Evolutionary conservation across 768 basidiomycete species (phyloP).

Genomic region (Dentipellis sp.): DNA sequence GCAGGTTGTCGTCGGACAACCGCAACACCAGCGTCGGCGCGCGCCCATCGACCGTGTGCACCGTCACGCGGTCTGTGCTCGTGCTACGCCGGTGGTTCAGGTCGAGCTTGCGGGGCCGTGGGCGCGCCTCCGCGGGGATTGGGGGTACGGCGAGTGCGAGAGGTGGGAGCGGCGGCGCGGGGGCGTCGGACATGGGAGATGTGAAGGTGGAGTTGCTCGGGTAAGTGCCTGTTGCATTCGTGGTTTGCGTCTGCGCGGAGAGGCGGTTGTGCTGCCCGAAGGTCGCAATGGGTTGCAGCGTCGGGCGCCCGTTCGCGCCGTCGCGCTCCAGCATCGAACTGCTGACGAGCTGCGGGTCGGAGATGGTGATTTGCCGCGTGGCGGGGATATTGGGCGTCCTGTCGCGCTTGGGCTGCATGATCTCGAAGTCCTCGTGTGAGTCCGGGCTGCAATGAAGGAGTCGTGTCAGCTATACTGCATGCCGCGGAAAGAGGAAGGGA

Average conservation of each 20-base stretch:
- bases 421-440: slow-evolving; percentile 9
- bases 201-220: too few species aligned
- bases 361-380: slow-evolving; percentile 9
- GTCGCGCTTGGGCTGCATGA: neutral
- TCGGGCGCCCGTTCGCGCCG: slow-evolving; percentile 2
- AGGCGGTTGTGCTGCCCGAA: neutral
- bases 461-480: neutral
- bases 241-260: neutral
- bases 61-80: slow-evolving; percentile 1
- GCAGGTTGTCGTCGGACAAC: slow-evolving; percentile 3
- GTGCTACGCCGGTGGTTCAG: neutral
- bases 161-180: too few species aligned
- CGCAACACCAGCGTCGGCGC: slow-evolving; percentile 12
- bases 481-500: neutral
- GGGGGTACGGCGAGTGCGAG: too few species aligned
- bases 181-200: too few species aligned
- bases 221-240: neutral
- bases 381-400: neutral
- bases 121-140: neutral
- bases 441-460: slow-evolving; percentile 4
- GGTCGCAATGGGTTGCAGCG: neutral
- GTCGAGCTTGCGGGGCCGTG: neutral
- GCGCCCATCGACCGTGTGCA: neutral
- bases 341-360: slow-evolving; percentile 4
- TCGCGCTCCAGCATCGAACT: slow-evolving; percentile 6